These are phyloP conservation scores for Dysphania ambrosioides DNA, from an alignment of 148 eudicot species.

Conservation along the genomic window DNA sequence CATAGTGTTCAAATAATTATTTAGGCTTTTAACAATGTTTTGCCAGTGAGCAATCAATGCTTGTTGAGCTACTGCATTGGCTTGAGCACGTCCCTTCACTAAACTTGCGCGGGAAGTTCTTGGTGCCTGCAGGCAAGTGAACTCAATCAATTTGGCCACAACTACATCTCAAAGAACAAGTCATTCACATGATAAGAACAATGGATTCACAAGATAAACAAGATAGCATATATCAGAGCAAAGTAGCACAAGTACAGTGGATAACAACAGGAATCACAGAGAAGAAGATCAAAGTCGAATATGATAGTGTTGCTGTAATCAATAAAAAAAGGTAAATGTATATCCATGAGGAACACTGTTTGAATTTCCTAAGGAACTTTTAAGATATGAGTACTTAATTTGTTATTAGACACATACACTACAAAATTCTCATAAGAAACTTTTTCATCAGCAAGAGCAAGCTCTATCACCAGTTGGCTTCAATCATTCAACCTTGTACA, in stretches of 20 bases:
- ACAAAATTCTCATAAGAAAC: background rate
- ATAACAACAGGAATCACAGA: no score
- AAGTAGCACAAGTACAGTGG: background rate
- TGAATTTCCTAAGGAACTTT: background rate
- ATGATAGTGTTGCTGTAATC: background rate
- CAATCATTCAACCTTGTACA: background rate
- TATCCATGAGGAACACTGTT: background rate
- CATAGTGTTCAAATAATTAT: slow-evolving; percentile 61
- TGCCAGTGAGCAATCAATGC: slow-evolving; percentile 92
- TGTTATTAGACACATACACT: background rate
- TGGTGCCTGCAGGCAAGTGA: slow-evolving; percentile 61
- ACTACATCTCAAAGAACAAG: background rate
- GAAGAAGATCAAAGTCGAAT: background rate
- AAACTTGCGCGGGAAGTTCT: slow-evolving; percentile 70
- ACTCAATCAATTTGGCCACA: background rate
- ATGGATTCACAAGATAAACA: no score
- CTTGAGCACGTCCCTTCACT: slow-evolving; percentile 73
- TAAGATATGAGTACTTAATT: background rate
- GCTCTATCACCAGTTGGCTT: background rate
- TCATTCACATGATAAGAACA: no score
- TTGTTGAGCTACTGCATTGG: slow-evolving; percentile 77
- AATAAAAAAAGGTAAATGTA: background rate
- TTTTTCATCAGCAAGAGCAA: background rate
- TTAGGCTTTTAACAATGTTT: slow-evolving; percentile 71
- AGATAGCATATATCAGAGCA: no score